A percentile compares a stretch with the other conserved stretches of the same genome.
These are phyloP conservation scores for Reutealis trisperma DNA, from an alignment of 345 rosid genomes.

Conservation along the genomic window DNA sequence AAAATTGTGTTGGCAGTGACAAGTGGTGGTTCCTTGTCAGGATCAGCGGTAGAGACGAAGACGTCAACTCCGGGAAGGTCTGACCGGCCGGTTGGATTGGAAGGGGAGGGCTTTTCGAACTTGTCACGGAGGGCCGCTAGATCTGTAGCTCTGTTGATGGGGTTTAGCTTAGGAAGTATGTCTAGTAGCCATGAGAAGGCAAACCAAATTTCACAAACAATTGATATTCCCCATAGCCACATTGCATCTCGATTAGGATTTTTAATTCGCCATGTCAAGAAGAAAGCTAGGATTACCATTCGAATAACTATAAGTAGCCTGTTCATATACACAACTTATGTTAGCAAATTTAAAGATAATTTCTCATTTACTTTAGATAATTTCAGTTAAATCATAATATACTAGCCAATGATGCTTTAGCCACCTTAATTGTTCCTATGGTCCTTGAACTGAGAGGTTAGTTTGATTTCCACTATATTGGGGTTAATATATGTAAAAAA, in stretches of 20 bases:
- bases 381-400: too few species aligned
- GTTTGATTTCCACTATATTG: too few species aligned
- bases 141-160: slow-evolving; percentile 82
- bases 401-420: too few species aligned
- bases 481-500: too few species aligned
- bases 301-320: slow-evolving; percentile 65
- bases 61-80: slow-evolving; percentile 85
- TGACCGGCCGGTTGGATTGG: slow-evolving; percentile 84
- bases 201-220: slow-evolving; percentile 90
- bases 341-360: neutral
- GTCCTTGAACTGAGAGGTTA: too few species aligned
- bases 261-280: slow-evolving; percentile 67
- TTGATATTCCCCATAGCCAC: slow-evolving; percentile 85
- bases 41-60: slow-evolving; percentile 90
- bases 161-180: slow-evolving; percentile 79
- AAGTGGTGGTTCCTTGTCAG: slow-evolving; percentile 89
- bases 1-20: slow-evolving; percentile 86
- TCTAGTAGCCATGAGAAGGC: slow-evolving; percentile 91
- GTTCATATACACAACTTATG: slow-evolving; percentile 2
- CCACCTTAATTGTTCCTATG: too few species aligned
- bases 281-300: slow-evolving; percentile 49
- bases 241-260: slow-evolving; percentile 86
- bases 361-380: neutral
- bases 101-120: slow-evolving; percentile 69
- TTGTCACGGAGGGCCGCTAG: slow-evolving; percentile 71